phyloP scores from a whole-genome alignment of 805 yeast genomes.

The Kockiozyma suomiensis region DNA sequence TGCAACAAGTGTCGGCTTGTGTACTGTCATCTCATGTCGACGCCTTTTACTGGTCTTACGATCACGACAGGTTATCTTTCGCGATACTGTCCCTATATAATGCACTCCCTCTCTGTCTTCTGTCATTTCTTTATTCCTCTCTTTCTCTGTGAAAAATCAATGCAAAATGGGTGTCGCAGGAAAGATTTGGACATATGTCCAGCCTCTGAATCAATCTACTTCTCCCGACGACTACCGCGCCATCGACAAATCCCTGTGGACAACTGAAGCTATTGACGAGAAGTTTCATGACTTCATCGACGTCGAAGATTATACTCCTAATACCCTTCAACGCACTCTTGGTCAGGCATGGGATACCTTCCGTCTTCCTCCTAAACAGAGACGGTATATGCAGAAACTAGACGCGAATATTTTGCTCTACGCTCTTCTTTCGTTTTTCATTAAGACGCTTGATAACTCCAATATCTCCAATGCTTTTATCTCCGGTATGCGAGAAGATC shows the following conservation, averaged over 20 bases:
- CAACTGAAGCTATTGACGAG: conserved; percentile 6
- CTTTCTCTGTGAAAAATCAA: not conserved
- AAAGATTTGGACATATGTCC: not conserved
- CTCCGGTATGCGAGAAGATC: conserved; percentile 60
- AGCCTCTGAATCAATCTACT: conserved; percentile 3
- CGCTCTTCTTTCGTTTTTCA: conserved; percentile 43
- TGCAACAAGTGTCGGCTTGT: too few relatives aligned
- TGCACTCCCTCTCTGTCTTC: too few relatives aligned
- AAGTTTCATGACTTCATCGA: conserved; percentile 22
- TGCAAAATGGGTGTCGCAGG: not conserved
- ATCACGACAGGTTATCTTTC: too few relatives aligned
- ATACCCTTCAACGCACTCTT: conserved; percentile 4
- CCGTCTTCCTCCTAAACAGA: conserved; percentile 23
- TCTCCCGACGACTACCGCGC: conserved; percentile 16
- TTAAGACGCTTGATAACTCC: conserved; percentile 60
- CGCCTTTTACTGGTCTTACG: too few relatives aligned
- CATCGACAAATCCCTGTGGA: conserved; percentile 4
- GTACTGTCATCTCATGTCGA: not conserved
- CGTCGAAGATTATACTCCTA: conserved; percentile 12
- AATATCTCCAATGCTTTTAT: conserved; percentile 68
- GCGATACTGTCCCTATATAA: too few relatives aligned
- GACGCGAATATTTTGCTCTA: conserved; percentile 27
- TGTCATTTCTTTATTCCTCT: not conserved
- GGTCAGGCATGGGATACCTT: conserved; percentile 33
- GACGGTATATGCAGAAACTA: conserved; percentile 29